Evolutionary conservation across 2,329 filamentous ascomycete genomes (phyloP).

Genomic region (Pseudopyricularia javanii): DNA sequence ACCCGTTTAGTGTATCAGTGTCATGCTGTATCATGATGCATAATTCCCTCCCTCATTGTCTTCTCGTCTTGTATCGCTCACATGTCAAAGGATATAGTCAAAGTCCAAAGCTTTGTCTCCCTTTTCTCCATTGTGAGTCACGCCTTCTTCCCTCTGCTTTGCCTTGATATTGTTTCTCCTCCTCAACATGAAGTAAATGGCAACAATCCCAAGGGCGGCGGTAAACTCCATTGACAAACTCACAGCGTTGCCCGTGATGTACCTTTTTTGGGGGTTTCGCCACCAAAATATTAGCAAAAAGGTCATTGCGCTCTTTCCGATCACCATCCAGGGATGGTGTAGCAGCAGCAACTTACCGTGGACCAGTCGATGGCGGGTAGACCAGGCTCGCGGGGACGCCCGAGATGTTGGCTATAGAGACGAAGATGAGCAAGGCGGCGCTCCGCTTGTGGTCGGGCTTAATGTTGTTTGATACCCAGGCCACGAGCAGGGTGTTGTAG

Average conservation of each 20-base stretch:
- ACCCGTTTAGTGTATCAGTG: not conserved
- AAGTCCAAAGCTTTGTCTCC: slow-evolving; percentile 2
- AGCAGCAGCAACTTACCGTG: not conserved
- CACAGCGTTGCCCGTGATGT: slow-evolving; percentile 2
- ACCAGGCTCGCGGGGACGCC: slow-evolving; percentile 1
- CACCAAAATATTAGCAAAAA: not conserved
- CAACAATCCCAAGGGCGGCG: not conserved
- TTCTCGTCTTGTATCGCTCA: too few species aligned
- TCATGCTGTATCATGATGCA: not conserved
- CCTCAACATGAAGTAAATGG: slow-evolving; percentile 1
- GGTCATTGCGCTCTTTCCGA: not conserved
- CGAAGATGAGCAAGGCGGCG: slow-evolving; percentile 6
- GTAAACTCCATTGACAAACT: slow-evolving; percentile 1
- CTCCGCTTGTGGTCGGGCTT: slow-evolving; percentile 10
- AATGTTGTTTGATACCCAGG: slow-evolving; percentile 7
- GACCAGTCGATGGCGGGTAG: not conserved
- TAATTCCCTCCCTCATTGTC: too few species aligned
- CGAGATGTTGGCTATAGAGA: slow-evolving; percentile 2
- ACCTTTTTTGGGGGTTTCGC: not conserved
- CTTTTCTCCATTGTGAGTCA: not conserved
- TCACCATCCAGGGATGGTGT: not conserved
- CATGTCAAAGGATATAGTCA: slow-evolving; percentile 1
- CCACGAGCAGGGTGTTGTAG: slow-evolving; percentile 8
- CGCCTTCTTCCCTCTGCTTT: not conserved
- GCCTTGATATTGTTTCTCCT: slow-evolving; percentile 1